These are phyloP conservation scores for Pseudonitzschia pungens DNA, from an alignment of 108 stramenopile species.

Conservation along the genomic window DNA sequence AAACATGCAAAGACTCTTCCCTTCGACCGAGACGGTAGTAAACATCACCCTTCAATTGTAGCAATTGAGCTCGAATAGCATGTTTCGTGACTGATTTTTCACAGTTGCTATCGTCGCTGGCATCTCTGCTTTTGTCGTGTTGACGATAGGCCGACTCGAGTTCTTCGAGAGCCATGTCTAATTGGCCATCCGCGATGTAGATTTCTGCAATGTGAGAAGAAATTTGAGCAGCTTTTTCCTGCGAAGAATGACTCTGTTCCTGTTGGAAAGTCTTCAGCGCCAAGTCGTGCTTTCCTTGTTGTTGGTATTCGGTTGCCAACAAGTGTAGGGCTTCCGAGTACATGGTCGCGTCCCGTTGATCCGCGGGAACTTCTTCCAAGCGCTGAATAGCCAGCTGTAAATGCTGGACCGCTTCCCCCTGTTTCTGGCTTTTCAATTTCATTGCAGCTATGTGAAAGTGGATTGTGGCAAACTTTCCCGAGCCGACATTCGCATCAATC, in stretches of 20 bases:
- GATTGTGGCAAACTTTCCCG: conserved; percentile 28
- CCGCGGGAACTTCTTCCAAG: conserved; percentile 20
- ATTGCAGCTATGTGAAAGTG: conserved; percentile 31
- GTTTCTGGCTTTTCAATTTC: conserved; percentile 19
- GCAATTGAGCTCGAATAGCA: conserved; percentile 27
- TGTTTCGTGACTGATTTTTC: background rate
- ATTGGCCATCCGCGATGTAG: conserved; percentile 20
- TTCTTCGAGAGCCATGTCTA: conserved; percentile 29
- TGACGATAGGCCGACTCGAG: conserved; percentile 24
- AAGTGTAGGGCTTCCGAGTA: conserved; percentile 31
- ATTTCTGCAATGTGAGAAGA: conserved; percentile 36
- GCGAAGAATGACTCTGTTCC: background rate
- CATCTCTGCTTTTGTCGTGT: background rate
- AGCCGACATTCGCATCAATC: background rate
- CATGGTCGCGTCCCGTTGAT: conserved; percentile 26
- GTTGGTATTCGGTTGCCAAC: conserved; percentile 31
- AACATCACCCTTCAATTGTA: conserved; percentile 42
- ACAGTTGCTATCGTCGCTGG: background rate
- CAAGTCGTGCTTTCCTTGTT: conserved; percentile 24
- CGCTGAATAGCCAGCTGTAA: conserved; percentile 27
- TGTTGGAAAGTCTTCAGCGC: conserved; percentile 30
- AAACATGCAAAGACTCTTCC: conserved; percentile 26
- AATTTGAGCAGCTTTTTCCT: conserved; percentile 18
- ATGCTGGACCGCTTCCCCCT: conserved; percentile 37
- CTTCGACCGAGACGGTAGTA: conserved; percentile 32